Conservation (phyloP, 2,329 filamentous ascomycete species). For the Stagonosporopsis cucurbitacearum region DNA sequence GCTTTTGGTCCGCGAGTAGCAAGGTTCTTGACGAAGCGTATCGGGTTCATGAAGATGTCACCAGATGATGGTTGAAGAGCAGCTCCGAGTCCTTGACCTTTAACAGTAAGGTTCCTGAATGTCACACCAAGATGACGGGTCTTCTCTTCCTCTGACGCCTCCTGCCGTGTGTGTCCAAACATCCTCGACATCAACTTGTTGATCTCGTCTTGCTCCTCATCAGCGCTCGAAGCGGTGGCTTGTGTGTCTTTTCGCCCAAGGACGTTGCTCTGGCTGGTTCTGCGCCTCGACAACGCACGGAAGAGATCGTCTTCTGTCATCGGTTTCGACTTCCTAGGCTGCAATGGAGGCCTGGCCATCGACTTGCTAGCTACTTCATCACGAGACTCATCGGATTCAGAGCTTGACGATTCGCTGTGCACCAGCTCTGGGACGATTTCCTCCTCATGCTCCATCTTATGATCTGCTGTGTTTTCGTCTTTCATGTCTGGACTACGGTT, state of each 20-base stretch:
- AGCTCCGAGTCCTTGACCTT: constrained; percentile 66
- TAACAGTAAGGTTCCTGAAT: constrained; percentile 69
- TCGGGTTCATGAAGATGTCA: constrained; percentile 67
- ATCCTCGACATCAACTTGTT: constrained; percentile 71
- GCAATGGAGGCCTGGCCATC: constrained; percentile 28
- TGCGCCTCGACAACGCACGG: constrained; percentile 56
- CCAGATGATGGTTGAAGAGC: constrained; percentile 66
- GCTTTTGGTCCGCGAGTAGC: constrained; percentile 52
- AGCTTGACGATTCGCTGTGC: constrained; percentile 23
- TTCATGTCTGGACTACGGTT: neutral
- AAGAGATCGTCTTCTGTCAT: constrained; percentile 62
- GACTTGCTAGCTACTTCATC: constrained; percentile 33
- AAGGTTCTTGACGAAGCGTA: constrained; percentile 60
- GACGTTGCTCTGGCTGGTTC: constrained; percentile 45
- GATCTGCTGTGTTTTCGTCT: neutral
- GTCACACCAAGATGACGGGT: constrained; percentile 72
- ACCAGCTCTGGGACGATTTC: constrained; percentile 19
- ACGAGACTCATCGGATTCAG: constrained; percentile 30
- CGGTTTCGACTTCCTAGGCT: constrained; percentile 31
- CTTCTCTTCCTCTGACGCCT: constrained; percentile 72
- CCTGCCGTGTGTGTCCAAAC: constrained; percentile 70
- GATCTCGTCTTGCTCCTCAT: constrained; percentile 61
- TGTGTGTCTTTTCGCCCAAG: constrained; percentile 35
- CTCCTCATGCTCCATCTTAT: constrained; percentile 18
- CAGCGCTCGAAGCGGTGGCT: constrained; percentile 29